Percentiles rank a stretch among this genome's conserved stretches.
phyloP scores from a whole-genome alignment of 371 early-diverging fungal species.

The Rhizopus sp. region DNA sequence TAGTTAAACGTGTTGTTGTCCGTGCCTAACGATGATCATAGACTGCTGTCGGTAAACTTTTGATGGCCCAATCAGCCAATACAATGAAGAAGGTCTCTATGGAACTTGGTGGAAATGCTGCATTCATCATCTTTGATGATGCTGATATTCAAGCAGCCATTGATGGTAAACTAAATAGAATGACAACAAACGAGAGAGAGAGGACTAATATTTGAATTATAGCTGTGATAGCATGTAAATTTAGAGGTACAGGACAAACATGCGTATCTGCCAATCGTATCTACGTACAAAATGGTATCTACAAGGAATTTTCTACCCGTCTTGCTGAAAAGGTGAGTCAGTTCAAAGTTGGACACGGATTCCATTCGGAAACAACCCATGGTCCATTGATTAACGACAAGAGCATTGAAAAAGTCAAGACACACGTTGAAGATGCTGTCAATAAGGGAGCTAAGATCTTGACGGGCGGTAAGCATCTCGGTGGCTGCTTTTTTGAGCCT shows the following conservation, averaged over 20 bases:
- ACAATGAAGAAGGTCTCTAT: slow-evolving; percentile 81
- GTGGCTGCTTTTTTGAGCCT: slow-evolving; percentile 73
- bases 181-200: slow-evolving; percentile 27
- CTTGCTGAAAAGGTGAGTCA: slow-evolving; percentile 57
- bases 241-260: slow-evolving; percentile 87
- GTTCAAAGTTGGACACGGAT: slow-evolving; percentile 77
- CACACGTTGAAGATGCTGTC: slow-evolving; percentile 74
- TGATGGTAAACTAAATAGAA: slow-evolving; percentile 34
- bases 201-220: background rate
- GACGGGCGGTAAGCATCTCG: slow-evolving; percentile 56
- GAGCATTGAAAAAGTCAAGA: slow-evolving; percentile 70
- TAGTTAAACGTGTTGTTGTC: too few relatives aligned
- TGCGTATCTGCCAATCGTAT: slow-evolving; percentile 89
- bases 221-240: slow-evolving; percentile 72
- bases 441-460: slow-evolving; percentile 66
- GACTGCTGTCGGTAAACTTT: slow-evolving; percentile 71
- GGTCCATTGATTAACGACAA: slow-evolving; percentile 81
- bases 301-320: slow-evolving; percentile 65
- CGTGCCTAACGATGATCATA: slow-evolving; percentile 12
- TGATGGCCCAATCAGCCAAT: slow-evolving; percentile 70
- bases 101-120: slow-evolving; percentile 88
- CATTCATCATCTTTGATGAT: slow-evolving; percentile 90
- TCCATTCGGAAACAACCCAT: slow-evolving; percentile 48
- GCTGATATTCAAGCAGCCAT: slow-evolving; percentile 72
- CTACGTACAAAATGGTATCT: slow-evolving; percentile 78